phyloP scores from a whole-genome alignment of 2,329 filamentous ascomycete species.

The Pseudofabraea citricarpa region DNA sequence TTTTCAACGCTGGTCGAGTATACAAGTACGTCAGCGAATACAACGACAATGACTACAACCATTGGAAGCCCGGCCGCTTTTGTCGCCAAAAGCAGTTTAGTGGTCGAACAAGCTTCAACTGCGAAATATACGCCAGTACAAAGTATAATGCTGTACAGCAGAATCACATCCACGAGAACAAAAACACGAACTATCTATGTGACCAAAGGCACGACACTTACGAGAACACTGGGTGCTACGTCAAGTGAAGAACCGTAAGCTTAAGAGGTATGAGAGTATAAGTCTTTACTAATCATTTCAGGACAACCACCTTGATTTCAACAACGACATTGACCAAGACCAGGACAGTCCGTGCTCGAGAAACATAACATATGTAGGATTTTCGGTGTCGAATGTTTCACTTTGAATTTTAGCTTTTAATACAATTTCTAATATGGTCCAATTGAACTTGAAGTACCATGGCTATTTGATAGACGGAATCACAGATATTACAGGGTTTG shows the following conservation, averaged over 20 bases:
- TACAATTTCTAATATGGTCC: not conserved
- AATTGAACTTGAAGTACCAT: too few relatives aligned
- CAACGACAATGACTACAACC: constrained; percentile 8
- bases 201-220: not conserved
- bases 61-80: constrained; percentile 1
- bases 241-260: not conserved
- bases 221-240: not conserved
- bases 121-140: too few relatives aligned
- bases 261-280: not conserved
- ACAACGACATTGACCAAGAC: not conserved
- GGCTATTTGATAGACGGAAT: too few relatives aligned
- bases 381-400: not conserved
- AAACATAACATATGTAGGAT: not conserved
- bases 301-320: not conserved
- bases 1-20: constrained; percentile 12
- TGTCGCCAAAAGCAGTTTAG: too few relatives aligned
- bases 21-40: constrained; percentile 8
- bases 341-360: not conserved
- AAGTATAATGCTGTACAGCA: not conserved
- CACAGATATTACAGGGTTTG: too few relatives aligned
- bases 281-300: not conserved
- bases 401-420: not conserved
- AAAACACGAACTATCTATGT: not conserved
- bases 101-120: too few relatives aligned
- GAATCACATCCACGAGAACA: constrained; percentile 1